Conservation (phyloP, 2,329 filamentous ascomycete genomes). For the Hymenoscyphus repandus region DNA sequence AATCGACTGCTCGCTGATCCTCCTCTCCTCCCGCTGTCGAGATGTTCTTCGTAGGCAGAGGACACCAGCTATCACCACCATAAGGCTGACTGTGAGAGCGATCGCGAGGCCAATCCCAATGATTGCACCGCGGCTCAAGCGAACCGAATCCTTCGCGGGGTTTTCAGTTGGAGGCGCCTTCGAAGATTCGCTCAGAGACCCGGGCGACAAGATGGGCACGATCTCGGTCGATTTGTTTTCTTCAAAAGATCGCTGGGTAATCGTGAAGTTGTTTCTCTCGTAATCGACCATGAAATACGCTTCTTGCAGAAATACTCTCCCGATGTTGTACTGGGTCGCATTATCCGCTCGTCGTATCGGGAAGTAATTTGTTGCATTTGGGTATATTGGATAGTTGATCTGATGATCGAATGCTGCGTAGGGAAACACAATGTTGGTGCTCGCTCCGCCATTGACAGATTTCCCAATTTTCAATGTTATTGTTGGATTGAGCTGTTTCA, state of each 20-base stretch:
- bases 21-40: not conserved
- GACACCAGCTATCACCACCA: not conserved
- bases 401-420: constrained; percentile 7
- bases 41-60: not conserved
- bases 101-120: too few relatives aligned
- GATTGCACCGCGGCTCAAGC: not conserved
- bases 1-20: not conserved
- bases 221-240: not conserved
- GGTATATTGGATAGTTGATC: constrained; percentile 2
- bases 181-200: too few relatives aligned
- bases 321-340: constrained; percentile 1
- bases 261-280: not conserved
- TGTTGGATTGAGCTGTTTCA: not conserved
- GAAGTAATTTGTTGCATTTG: constrained; percentile 4
- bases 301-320: constrained; percentile 6
- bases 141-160: not conserved
- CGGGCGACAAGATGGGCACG: not conserved
- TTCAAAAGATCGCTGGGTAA: not conserved
- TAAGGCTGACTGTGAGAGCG: too few relatives aligned
- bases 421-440: constrained; percentile 1
- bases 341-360: constrained; percentile 3
- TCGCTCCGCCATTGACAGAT: not conserved
- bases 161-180: not conserved
- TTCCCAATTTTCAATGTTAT: constrained; percentile 6
- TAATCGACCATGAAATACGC: constrained; percentile 2